Base-by-base conservation (phyloP, 768 basidiomycete species). In the Naganishia kalamii region DNA sequence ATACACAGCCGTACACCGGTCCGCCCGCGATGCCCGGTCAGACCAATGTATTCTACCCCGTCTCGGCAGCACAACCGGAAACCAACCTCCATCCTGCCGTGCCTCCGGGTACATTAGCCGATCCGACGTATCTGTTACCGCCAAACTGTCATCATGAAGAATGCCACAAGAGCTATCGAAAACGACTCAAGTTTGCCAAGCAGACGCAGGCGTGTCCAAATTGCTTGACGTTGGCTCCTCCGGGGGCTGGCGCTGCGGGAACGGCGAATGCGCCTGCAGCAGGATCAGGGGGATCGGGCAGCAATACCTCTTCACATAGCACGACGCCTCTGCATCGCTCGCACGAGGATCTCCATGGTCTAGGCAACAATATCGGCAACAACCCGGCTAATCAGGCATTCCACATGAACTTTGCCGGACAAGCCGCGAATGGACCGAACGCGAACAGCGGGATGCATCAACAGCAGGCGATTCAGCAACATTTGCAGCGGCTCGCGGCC, bases 81-180 rank as follows among this genome's bases (percentile, higher is more conserved):
- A 74, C 67, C 15, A 65, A 72, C 2, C 67, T 68, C 23, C 77
- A 77, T 62, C 72, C 75, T 37, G 73, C 75, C 50, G 75, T 79
- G 10, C 76, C 76, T 4, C 73, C 77, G 57, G 78, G 78, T 13
- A 75, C 77, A 0, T 70, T 79, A 10, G 75, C 78, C 13, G 78
- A 79, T 62, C 73, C 77, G 33, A 77, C 77, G 11, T 79, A 79
- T 60, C 76, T 80, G 25, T 72, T 75, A 3, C 79, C 80, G 4
- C 80, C 80, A 13, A 69, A 75, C 10, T 81, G 80, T 63, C 79
- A 80, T 68, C 80, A 81, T 62, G 79, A 80, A 61, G 80, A 81
- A 27, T 81, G 80, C 63, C 80, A 81, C 69, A 79, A 79, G 71
- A 78, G 76, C 32, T 81, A 80, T 66, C 72, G 80, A 17, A 80